Base-by-base conservation (phyloP, 139 green algal genomes). In the Coelastrella sp. region DNA sequence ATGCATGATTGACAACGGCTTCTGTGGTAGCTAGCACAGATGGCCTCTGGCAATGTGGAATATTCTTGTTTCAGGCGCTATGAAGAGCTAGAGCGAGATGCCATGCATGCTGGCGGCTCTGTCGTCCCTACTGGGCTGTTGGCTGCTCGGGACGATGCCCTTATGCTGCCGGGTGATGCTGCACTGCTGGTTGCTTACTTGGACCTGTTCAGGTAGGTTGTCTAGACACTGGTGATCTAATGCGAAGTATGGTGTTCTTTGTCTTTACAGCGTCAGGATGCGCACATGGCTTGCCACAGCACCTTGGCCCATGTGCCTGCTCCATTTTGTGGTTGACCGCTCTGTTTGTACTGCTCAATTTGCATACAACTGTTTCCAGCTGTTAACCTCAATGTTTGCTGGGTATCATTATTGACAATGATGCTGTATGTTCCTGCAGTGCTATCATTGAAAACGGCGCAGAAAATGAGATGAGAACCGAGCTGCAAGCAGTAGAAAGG, bases 151-250 rank as follows among this genome's bases (percentile, higher is more conserved):
- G 83, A 89, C 40, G 88, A 92, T 71, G 35, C 66, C 30, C 83
- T 93, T 0, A 91, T 93, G 83, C 88, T 88, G 32, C 50, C 85
- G 1, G 79, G 90, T 32, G 88, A 92, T 53, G 88, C 87, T 8
- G 85, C 88, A 51, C 89, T 91, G 64, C 73, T 93, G 66, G 79
- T 89, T 27, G 85, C 90, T 30, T 92, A 90, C 85, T 66, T 93
- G 35, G 41, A 68, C 27, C 87, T 92, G 69, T 83, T 87, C 27
- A 68, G 69, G 71, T 83, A 51, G n/a, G n/a, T n/a, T n/a, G n/a
- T n/a, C n/a, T n/a, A n/a, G n/a, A n/a, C 3, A 67, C 45, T 57
- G 45, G 45, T 9, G 45, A 13, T 13, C 0, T 13, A 23, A 23
- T 9, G 45, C 15, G 45, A 9, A 57, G 45, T 13, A 6, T 15